Evolutionary conservation across 305 asterid species (phyloP), one percentile per base, ranked within the genome.

Genomic region (Fraxinus dipetala): DNA sequence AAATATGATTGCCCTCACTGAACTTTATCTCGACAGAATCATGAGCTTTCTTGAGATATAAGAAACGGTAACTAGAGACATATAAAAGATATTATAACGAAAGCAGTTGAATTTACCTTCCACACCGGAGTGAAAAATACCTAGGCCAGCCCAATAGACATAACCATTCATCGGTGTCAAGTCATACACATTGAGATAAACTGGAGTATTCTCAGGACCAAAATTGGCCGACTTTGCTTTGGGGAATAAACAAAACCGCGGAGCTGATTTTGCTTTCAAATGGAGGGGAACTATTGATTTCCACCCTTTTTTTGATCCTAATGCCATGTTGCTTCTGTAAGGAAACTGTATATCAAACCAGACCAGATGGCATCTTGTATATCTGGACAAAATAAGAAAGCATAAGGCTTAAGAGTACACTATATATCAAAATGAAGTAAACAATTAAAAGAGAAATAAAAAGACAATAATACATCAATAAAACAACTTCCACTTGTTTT

Each of bases 181-280:
- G 85, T 90, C 93, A 51, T 90, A 90, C 80, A 90, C 93, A 78
- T 90, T 90, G 82, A 90, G 97, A 85, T 88, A 91, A 82, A 96
- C 98, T 0, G 97, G 96, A 5, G 98, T 85, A 80, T 83, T 89
- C 83, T 90, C 92, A 36, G 92, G 91, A 74, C 86, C 92, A 79
- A 89, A 88, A 80, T 88, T 84, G 86, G 92, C 92, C 6, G 97
- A 88, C 86, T 91, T 92, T 67, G 90, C 93, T 86, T 91, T 92
- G 16, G 98, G 87, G 81, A 96, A 95, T 80, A 96, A 89, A 87
- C 98, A 92, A 89, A 96, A 96, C 40, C 91, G 88, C 0, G 92
- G 86, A 7, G 93, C 87, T 35, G 99, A 87, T 83, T 90, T 93
- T 80, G 90, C 85, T 31, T 91, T 88, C 85, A 91, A 84, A 79